Conservation (phyloP, 768 basidiomycete species). For the Paxillus ammoniavirescens region DNA sequence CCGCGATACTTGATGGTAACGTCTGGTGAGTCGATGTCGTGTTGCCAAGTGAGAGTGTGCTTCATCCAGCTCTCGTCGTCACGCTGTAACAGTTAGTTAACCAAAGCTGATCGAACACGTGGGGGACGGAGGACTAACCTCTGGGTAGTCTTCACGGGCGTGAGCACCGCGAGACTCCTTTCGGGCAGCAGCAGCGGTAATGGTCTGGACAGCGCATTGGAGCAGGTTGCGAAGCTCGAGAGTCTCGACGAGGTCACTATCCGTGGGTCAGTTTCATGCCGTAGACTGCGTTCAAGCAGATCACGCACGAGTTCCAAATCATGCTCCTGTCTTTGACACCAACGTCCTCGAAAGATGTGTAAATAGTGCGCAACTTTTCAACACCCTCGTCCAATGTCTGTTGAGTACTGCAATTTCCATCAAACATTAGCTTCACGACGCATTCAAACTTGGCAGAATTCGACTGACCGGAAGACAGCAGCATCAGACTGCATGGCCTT, state of each 20-base stretch:
- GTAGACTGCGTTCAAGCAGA: background rate
- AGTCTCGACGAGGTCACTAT: slow-evolving; percentile 93
- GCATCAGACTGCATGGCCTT: slow-evolving; percentile 99
- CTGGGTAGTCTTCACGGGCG: slow-evolving; percentile 97
- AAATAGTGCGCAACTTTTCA: slow-evolving; percentile 77
- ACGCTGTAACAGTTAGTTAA: slow-evolving; percentile 47
- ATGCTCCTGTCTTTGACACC: slow-evolving; percentile 97
- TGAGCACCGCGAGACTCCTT: slow-evolving; percentile 99
- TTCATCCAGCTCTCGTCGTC: slow-evolving; percentile 96
- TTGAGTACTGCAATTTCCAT: slow-evolving; percentile 61
- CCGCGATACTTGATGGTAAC: slow-evolving; percentile 87
- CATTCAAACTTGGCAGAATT: background rate
- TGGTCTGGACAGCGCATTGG: slow-evolving; percentile 95
- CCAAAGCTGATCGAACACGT: background rate
- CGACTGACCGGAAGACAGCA: slow-evolving; percentile 83
- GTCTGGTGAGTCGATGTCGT: slow-evolving; percentile 68
- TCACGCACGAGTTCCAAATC: slow-evolving; percentile 97
- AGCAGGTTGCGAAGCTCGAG: slow-evolving; percentile 95
- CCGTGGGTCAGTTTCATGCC: slow-evolving; percentile 5
- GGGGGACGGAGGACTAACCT: slow-evolving; percentile 46
- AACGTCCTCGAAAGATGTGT: slow-evolving; percentile 86
- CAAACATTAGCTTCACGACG: slow-evolving; percentile 1
- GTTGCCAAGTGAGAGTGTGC: slow-evolving; percentile 93
- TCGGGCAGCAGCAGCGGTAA: slow-evolving; percentile 87
- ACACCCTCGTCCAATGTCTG: slow-evolving; percentile 90